These are phyloP conservation scores for Oryza meyeriana DNA, from an alignment of 176 grass and related monocot species.

Conservation along the genomic window DNA sequence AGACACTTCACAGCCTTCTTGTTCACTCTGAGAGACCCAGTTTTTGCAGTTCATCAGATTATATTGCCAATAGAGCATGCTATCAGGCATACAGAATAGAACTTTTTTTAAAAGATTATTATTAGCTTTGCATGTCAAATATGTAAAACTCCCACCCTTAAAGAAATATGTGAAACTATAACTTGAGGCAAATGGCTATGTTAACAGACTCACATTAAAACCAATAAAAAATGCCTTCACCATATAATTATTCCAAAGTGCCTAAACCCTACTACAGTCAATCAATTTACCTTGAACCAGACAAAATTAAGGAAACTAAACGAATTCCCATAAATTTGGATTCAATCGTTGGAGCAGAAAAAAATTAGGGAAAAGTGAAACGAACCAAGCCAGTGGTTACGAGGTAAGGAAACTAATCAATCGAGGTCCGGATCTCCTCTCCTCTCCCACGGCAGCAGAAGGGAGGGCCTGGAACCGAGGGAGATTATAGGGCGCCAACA, in stretches of 20 bases:
- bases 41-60: not conserved
- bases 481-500: too few species aligned
- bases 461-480: too few species aligned
- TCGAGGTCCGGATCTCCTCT: not conserved
- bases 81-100: too few species aligned
- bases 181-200: too few species aligned
- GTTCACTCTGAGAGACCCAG: not conserved
- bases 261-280: not conserved
- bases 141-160: too few species aligned
- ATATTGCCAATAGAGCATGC: too few species aligned
- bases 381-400: not conserved
- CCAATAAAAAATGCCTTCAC: too few species aligned
- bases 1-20: not conserved
- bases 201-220: too few species aligned
- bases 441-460: not conserved
- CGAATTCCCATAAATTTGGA: not conserved
- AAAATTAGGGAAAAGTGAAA: not conserved
- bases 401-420: not conserved
- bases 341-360: not conserved
- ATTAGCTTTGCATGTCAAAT: too few species aligned
- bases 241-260: not conserved
- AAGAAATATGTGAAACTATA: too few species aligned
- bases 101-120: too few species aligned
- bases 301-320: not conserved
- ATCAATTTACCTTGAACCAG: not conserved